Percentiles rank a stretch among this genome's conserved stretches.
Evolutionary conservation across 1,139 yeast genomes (phyloP).

Genomic region (Kodamaea plutei): DNA sequence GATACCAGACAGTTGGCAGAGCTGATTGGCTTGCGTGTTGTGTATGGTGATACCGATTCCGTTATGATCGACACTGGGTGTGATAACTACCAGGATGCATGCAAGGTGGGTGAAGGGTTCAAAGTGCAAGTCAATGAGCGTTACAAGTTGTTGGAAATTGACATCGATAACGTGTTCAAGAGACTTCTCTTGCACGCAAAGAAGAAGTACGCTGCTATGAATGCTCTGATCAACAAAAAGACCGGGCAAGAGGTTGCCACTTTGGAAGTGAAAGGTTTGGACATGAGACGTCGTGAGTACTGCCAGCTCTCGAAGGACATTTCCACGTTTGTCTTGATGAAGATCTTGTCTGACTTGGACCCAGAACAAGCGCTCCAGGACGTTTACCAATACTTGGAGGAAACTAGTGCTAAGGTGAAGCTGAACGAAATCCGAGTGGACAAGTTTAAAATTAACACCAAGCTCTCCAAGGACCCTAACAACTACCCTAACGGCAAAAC

Average conservation of each 20-base stretch:
- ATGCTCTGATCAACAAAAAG: conserved; percentile 43
- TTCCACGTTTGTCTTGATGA: conserved; percentile 69
- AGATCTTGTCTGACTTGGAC: conserved; percentile 68
- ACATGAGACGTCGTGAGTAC: conserved; percentile 94
- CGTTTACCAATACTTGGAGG: conserved; percentile 70
- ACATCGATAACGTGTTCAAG: conserved; percentile 89
- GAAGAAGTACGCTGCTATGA: conserved; percentile 96
- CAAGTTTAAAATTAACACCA: conserved; percentile 70
- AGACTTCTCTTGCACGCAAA: conserved; percentile 87
- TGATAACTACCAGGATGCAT: conserved; percentile 64
- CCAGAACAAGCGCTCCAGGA: conserved; percentile 74
- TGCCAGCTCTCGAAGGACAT: conserved; percentile 90
- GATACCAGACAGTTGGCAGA: conserved; percentile 93
- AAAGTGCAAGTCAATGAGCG: conserved; percentile 84
- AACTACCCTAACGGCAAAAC: conserved; percentile 73
- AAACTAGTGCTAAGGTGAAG: conserved; percentile 54
- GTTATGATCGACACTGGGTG: conserved; percentile 96
- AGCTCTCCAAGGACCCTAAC: conserved; percentile 68
- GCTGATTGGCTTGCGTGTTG: conserved; percentile 73
- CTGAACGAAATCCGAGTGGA: conserved; percentile 58
- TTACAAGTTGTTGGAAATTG: conserved; percentile 84
- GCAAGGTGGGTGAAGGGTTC: conserved; percentile 80
- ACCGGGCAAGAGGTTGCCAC: conserved; percentile 50
- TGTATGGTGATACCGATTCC: conserved; percentile 98
- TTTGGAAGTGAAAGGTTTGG: conserved; percentile 92